Percentiles rank a stretch among this genome's conserved stretches.
These are phyloP conservation scores for Auricularia auricula-judae DNA, from an alignment of 768 basidiomycete genomes.

Conservation along the genomic window DNA sequence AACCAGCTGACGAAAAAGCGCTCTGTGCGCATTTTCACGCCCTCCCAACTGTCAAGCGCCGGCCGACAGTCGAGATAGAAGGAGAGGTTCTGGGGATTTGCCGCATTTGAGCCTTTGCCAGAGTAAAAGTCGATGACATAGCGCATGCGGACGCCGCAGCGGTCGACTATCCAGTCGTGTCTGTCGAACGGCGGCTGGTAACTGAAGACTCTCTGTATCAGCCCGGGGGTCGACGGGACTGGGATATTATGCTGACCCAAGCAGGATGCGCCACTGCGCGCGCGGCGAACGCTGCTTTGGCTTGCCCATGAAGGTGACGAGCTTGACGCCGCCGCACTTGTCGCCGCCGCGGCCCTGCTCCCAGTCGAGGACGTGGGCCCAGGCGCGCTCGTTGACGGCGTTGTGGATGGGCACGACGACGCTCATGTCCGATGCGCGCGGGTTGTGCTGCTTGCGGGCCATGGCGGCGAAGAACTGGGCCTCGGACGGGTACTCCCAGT, in stretches of 20 bases:
- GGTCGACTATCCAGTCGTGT: constrained; percentile 94
- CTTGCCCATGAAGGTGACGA: constrained; percentile 85
- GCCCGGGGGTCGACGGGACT: no score
- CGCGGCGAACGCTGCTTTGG: constrained; percentile 71
- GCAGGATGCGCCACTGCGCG: constrained; percentile 68
- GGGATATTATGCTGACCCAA: constrained; percentile 53
- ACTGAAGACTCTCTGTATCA: constrained; percentile 27
- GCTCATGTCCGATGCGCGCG: constrained; percentile 81
- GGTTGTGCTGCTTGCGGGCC: constrained; percentile 87
- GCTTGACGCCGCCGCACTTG: constrained; percentile 65
- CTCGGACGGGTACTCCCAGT: constrained; percentile 98
- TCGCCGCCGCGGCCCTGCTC: constrained; percentile 73
- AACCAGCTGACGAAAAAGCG: constrained; percentile 37
- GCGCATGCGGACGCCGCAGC: constrained; percentile 78
- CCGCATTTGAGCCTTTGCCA: constrained; percentile 38
- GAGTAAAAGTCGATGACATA: constrained; percentile 99
- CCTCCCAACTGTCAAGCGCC: constrained; percentile 90
- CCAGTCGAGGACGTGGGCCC: constrained; percentile 76
- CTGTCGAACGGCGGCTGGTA: constrained; percentile 92
- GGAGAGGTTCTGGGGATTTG: constrained; percentile 46
- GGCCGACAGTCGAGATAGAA: constrained; percentile 94
- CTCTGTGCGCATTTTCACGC: constrained; percentile 69
- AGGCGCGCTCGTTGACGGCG: constrained; percentile 92
- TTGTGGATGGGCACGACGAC: constrained; percentile 98
- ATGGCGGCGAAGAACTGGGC: constrained; percentile 98